phyloP scores from a whole-genome alignment of 495 filamentous ascomycete genomes.

The Penicillium coffeae region DNA sequence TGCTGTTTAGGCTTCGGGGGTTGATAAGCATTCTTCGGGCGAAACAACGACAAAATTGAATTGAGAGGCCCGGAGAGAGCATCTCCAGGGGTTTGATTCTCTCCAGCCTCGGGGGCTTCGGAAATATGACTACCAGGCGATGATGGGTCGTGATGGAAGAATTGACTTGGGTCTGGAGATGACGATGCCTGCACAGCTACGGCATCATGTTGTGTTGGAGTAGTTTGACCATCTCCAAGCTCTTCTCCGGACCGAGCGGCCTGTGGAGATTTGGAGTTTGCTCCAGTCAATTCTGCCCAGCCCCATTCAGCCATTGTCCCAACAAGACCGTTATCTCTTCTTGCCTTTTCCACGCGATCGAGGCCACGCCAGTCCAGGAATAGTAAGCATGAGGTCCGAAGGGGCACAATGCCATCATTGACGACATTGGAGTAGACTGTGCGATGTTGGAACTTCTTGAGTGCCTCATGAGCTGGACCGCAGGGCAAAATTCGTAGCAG shows the following conservation, averaged over 20 bases:
- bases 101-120: slow-evolving; percentile 6
- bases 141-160: slow-evolving; percentile 7
- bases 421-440: slow-evolving; percentile 97
- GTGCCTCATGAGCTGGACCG: slow-evolving; percentile 82
- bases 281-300: slow-evolving; percentile 88
- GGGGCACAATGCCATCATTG: slow-evolving; percentile 94
- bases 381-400: slow-evolving; percentile 91
- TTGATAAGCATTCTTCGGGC: slow-evolving; percentile 35
- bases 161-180: slow-evolving; percentile 21
- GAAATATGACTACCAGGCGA: slow-evolving; percentile 4
- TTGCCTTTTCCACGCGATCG: slow-evolving; percentile 88
- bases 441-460: slow-evolving; percentile 83
- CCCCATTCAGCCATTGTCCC: slow-evolving; percentile 91
- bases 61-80: slow-evolving; percentile 47
- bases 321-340: slow-evolving; percentile 85
- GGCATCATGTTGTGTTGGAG: slow-evolving; percentile 2
- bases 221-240: slow-evolving; percentile 16
- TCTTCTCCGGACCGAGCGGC: slow-evolving; percentile 22
- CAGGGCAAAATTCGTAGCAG: slow-evolving; percentile 86
- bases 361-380: slow-evolving; percentile 96
- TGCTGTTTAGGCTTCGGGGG: slow-evolving; percentile 44
- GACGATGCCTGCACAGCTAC: slow-evolving; percentile 1
- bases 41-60: slow-evolving; percentile 63
- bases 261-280: slow-evolving; percentile 58
- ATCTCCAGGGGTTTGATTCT: slow-evolving; percentile 7